Percentiles rank a stretch among this genome's conserved stretches.
These are phyloP conservation scores for Trichoderma orchidacearum DNA, from an alignment of 495 filamentous ascomycete species.

Conservation along the genomic window DNA sequence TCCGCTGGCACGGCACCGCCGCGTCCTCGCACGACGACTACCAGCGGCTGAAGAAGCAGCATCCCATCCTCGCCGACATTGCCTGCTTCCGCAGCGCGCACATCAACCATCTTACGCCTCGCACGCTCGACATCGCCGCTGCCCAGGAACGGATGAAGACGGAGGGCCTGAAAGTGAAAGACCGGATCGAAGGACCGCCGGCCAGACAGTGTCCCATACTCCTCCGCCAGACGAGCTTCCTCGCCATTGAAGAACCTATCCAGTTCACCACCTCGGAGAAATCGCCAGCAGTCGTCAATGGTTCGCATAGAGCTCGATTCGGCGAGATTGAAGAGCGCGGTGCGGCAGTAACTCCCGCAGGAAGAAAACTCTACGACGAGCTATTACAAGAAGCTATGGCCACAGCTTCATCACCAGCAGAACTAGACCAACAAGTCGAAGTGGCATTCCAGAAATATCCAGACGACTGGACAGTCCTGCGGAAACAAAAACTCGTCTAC, in stretches of 20 bases:
- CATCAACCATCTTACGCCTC: constrained; percentile 33
- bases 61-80: constrained; percentile 28
- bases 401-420: constrained; percentile 9
- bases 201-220: constrained; percentile 12
- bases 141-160: constrained; percentile 21
- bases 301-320: constrained; percentile 28
- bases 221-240: background rate
- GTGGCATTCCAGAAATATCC: constrained; percentile 17
- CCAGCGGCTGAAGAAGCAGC: constrained; percentile 18
- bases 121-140: constrained; percentile 28
- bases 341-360: constrained; percentile 23
- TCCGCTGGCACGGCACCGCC: constrained; percentile 25
- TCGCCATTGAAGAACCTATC: background rate
- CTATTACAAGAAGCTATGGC: constrained; percentile 12
- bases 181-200: constrained; percentile 28
- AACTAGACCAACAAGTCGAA: constrained; percentile 7
- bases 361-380: constrained; percentile 23
- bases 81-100: constrained; percentile 26
- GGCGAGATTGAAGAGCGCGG: constrained; percentile 32
- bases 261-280: background rate
- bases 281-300: constrained; percentile 10
- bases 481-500: constrained; percentile 16
- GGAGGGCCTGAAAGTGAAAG: constrained; percentile 21
- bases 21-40: constrained; percentile 25
- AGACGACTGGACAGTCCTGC: constrained; percentile 14